These are phyloP conservation scores for Tetrapisispora namnaoensis DNA, from an alignment of 805 yeast species.

Conservation along the genomic window DNA sequence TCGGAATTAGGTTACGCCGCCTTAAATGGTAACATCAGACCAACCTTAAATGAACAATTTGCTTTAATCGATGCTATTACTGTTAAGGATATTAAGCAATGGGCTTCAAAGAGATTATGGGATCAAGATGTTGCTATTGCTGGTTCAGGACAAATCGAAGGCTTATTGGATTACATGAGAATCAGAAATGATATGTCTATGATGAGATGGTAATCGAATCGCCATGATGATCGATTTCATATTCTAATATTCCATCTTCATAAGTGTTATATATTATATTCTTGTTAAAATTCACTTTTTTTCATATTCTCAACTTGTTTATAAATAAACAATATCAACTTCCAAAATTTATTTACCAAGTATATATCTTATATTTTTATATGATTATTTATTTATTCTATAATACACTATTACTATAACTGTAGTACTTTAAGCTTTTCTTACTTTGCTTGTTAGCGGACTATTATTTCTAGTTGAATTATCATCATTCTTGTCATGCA, in stretches of 20 bases:
- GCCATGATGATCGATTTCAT: background rate
- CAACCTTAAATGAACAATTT: conserved; percentile 12
- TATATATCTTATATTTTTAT: background rate
- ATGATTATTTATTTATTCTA: conserved; percentile 1
- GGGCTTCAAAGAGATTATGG: conserved; percentile 73
- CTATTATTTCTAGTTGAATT: background rate
- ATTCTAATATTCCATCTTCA: background rate
- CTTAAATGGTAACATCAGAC: background rate
- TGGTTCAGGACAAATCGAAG: conserved; percentile 83
- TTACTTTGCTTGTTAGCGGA: conserved; percentile 1
- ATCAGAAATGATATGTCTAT: conserved; percentile 81
- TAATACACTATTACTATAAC: background rate
- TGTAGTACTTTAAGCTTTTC: background rate
- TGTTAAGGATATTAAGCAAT: conserved; percentile 48
- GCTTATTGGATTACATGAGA: conserved; percentile 73
- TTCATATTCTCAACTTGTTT: conserved; percentile 2
- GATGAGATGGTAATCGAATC: conserved; percentile 60
- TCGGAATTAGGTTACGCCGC: conserved; percentile 2
- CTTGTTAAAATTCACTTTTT: background rate
- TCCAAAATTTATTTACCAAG: background rate
- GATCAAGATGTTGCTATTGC: conserved; percentile 78
- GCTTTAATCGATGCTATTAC: conserved; percentile 52
- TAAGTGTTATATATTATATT: background rate
- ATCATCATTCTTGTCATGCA: background rate
- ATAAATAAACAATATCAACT: background rate